Evolutionary conservation across 2,329 filamentous ascomycete species (phyloP), one percentile per base, ranked within the genome.

Genomic region (Colletotrichum acutatum): DNA sequence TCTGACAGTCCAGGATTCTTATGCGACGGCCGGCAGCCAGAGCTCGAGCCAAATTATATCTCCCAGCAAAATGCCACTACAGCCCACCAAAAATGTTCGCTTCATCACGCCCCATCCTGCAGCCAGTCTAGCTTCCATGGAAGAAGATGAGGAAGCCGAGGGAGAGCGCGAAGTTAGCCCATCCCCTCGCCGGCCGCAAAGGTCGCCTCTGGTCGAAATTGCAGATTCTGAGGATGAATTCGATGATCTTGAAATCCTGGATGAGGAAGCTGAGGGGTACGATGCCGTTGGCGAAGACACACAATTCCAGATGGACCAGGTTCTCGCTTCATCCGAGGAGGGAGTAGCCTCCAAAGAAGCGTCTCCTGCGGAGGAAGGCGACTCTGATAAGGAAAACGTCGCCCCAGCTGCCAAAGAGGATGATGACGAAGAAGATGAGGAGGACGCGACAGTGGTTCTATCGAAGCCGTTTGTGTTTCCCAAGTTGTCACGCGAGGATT

Each of bases 171-270:
- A 72, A 11, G 37, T 66, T 14, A 70, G 66, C 37, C 69, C 64
- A 22, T 74, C 68, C 28, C 74, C 73, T 12, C 37, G 68, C 12
- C 32, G 66, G 22, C 73, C 58, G 2, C 46, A 42, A 34, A 67
- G 63, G 24, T 67, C 53, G n/a, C 74, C 66, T 53, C 30, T 67
- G 4, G 59, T 65, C n/a, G 86, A 88, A 69, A 88, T 89, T 34
- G 85, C 87, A 0, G 87, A 89, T 71, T 87, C 87, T 1, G 87
- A 89, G 49, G 86, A 84, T 12, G 85, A 86, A 7, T 63, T 77
- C 59, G 58, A 75, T 6, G 70, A 72, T 2, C 66, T 73, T 16
- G 71, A 73, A 22, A 60, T 73, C 11, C 28, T 73, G 30, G 71
- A 75, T 19, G 74, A 75, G 11, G 72, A 75, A 4, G 52, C 70